These are phyloP conservation scores for Fusarium sp. DNA, from an alignment of 2,329 filamentous ascomycete species.

Conservation along the genomic window DNA sequence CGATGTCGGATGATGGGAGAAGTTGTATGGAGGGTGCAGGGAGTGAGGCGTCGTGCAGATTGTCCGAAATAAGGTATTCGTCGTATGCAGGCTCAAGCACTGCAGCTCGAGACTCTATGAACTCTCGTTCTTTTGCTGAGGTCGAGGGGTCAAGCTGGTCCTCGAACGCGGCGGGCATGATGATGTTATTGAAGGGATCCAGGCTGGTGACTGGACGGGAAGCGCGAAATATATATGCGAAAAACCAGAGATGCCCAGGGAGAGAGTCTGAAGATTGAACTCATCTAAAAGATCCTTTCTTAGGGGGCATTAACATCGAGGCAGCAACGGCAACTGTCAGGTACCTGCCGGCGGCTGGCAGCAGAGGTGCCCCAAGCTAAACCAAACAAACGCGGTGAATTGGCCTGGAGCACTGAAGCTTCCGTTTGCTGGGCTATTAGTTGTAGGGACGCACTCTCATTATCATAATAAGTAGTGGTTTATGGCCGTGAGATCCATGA, in stretches of 20 bases:
- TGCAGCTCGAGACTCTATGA: slow-evolving; percentile 1
- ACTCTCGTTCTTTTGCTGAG: background rate
- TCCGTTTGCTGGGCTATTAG: too few relatives aligned
- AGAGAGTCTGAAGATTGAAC: too few relatives aligned
- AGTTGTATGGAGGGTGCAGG: slow-evolving; percentile 28
- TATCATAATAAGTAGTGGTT: too few relatives aligned
- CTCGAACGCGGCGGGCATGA: slow-evolving; percentile 24
- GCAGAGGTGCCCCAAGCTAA: background rate
- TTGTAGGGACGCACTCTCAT: too few relatives aligned
- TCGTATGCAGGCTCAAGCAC: slow-evolving; percentile 36
- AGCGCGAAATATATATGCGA: background rate
- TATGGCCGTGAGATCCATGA: too few relatives aligned
- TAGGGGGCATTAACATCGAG: background rate
- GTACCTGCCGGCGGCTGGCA: slow-evolving; percentile 29
- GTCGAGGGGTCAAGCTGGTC: slow-evolving; percentile 6
- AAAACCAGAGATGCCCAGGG: background rate
- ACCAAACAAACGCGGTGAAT: background rate
- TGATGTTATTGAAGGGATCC: background rate
- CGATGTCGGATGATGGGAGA: slow-evolving; percentile 30
- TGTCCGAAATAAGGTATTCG: slow-evolving; percentile 26
- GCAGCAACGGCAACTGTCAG: slow-evolving; percentile 28
- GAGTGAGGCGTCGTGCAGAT: slow-evolving; percentile 5
- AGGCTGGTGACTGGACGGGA: too few relatives aligned
- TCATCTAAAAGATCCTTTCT: background rate
- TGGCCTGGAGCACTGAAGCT: background rate